Conservation (phyloP, 345 rosid species). For the Gossypium rotundifolium region DNA sequence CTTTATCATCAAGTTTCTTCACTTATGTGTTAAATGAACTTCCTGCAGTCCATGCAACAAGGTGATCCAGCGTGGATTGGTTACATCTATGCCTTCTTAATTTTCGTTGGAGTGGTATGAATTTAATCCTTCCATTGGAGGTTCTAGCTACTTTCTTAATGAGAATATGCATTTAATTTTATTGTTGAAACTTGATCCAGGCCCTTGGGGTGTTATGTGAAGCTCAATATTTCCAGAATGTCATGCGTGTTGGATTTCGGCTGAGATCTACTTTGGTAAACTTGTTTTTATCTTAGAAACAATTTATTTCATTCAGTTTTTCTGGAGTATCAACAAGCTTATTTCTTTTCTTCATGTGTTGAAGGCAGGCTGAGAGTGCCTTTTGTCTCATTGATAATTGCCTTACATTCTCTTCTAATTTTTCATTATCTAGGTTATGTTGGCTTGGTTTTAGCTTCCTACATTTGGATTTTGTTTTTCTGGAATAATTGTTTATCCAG, state of each 20-base stretch:
- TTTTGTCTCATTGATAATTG: background rate
- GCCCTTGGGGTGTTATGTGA: slow-evolving; percentile 82
- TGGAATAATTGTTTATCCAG: background rate
- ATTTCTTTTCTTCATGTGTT: background rate
- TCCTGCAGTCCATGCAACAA: slow-evolving; percentile 94
- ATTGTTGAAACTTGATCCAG: slow-evolving; percentile 38
- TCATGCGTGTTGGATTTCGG: slow-evolving; percentile 96
- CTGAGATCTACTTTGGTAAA: slow-evolving; percentile 87
- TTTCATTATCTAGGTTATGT: background rate
- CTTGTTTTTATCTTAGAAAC: slow-evolving; percentile 13
- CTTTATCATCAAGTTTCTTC: background rate
- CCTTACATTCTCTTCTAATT: background rate
- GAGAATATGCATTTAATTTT: slow-evolving; percentile 7
- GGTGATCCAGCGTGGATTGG: slow-evolving; percentile 93
- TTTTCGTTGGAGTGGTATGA: slow-evolving; percentile 95
- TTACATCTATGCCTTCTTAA: slow-evolving; percentile 82
- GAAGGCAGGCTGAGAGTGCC: background rate
- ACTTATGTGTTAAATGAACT: slow-evolving; percentile 16
- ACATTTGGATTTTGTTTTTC: background rate
- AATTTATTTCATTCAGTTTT: slow-evolving; percentile 10
- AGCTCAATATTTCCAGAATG: slow-evolving; percentile 99
- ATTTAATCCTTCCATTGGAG: slow-evolving; percentile 1
- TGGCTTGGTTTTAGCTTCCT: slow-evolving; percentile 4
- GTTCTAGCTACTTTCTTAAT: background rate
- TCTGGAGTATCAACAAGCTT: background rate